Evolutionary conservation across 1,284 basidiomycete genomes (phyloP), one percentile per base, ranked within the genome.

Genomic region (Schizophyllum amplum): DNA sequence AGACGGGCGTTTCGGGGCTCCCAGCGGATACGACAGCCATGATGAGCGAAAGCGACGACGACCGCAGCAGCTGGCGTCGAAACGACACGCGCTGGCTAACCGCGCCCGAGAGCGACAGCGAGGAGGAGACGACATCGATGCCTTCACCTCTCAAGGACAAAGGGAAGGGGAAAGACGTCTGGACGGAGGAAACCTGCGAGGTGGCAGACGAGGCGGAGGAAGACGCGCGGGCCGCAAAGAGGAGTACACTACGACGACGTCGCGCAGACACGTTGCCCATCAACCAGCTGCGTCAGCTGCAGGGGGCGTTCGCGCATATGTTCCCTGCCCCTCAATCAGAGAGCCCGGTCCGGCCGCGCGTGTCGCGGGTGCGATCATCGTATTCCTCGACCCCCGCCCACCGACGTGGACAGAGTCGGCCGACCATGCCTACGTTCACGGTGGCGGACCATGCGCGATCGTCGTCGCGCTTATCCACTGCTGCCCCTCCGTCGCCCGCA

Each of bases 1-100:
- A 67, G 23, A 66, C 70, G 27, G 75, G 72, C 24, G 71, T 73
- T 48, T 70, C 72, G 51, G 68, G 71, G 25, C 68, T 78, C 23
- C 66, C 69, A 13, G 63, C 57, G 9, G 63, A 65, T 20, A 62
- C 62, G 25, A 51, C 27, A 15, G 52, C 25, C 11, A 66, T 62
- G 20, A 64, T 68, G 33, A 61, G 61, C 25, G 68, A 71, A 11
- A 61, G 62, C 23, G 58, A 66, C 25, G 68, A 71, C 1, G 69
- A 68, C 9, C 62, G 15, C 55, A 61, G 42, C 57, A 53, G 17
- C 51, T 59, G 11, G 48, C 11, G 48, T 9, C 3, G 21, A 20
- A 22, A 11, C 20, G 48, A 50, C 22, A 50, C 20, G 24, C 48
- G 24, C 13, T 24, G 48, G 62, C 52, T 65, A 9, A 68, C 73